Conservation (phyloP, 2,329 filamentous ascomycete species). For the Clarireedia hainanense region DNA sequence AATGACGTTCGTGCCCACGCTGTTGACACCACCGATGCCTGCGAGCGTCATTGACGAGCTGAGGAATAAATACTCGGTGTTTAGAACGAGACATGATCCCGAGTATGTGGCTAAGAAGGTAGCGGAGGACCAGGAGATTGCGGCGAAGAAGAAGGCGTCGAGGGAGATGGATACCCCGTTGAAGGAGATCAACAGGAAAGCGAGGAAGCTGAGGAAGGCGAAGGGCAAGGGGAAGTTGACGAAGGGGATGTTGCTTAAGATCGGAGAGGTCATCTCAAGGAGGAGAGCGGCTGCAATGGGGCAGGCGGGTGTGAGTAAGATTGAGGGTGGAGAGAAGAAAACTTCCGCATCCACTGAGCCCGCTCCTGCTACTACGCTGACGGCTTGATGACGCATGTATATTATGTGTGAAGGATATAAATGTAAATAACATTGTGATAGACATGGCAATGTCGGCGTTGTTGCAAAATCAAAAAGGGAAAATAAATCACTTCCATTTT, state of each 20-base stretch:
- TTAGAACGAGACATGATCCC: slow-evolving; percentile 71
- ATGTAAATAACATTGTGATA: slow-evolving; percentile 1
- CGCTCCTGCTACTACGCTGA: neutral
- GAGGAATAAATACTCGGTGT: slow-evolving; percentile 72
- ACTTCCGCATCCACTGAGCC: no score
- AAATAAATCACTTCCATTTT: slow-evolving; percentile 13
- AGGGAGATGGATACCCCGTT: slow-evolving; percentile 28
- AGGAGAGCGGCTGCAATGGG: slow-evolving; percentile 19
- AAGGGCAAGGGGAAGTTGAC: slow-evolving; percentile 27
- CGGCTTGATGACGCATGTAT: slow-evolving; percentile 21
- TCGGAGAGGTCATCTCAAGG: slow-evolving; percentile 28
- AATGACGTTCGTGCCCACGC: slow-evolving; percentile 67
- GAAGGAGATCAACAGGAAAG: slow-evolving; percentile 25
- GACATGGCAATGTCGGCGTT: slow-evolving; percentile 19
- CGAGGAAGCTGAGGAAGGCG: slow-evolving; percentile 23
- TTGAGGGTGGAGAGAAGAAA: neutral
- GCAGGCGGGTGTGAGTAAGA: slow-evolving; percentile 13
- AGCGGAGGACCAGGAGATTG: slow-evolving; percentile 44
- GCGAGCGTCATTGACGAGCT: slow-evolving; percentile 74
- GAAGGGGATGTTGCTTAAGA: slow-evolving; percentile 25
- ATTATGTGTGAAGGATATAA: slow-evolving; percentile 21
- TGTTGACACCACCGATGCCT: slow-evolving; percentile 74
- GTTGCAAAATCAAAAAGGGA: slow-evolving; percentile 9
- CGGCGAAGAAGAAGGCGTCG: slow-evolving; percentile 23
- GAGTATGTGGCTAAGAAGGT: slow-evolving; percentile 62